Base-by-base conservation (phyloP, 2,329 filamentous ascomycete species). In the Aspergillus piperis region DNA sequence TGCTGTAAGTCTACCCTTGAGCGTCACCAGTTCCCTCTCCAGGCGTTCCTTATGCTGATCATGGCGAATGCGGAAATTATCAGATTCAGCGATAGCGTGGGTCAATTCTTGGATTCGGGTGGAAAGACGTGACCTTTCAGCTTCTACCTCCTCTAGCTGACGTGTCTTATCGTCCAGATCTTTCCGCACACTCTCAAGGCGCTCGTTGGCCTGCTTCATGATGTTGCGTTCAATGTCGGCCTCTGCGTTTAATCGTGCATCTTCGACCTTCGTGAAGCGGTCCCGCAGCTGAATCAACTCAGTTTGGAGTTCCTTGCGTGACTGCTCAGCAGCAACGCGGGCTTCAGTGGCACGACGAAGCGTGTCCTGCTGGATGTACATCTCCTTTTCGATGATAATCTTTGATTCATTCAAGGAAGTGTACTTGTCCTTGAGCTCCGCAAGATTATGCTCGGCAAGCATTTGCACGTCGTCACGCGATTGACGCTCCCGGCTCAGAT, bases 331-430 rank as follows among this genome's bases (percentile, higher is more conserved):
- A 5, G 87, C 86, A 5, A 88, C 83, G 32, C 91, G 87, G 50
- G 91, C 89, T 74, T 96, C 92, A 66, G 90, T 91, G 10, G 92
- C 91, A 57, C 94, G 87, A 39, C 95, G 88, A 49, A 97, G 84
- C 10, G 91, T 90, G 72, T 99, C 94, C 75, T 97, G 93, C 72
- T 98, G 94, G 5, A 91, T 89, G 73, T 98, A 98, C 74, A 99
- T 88, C 76, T 98, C 94, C 75, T 97, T 98, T 76, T 99, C 94
- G 64, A 99, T 96, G 50, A 88, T 96, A 69, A 97, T 96, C 77
- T 99, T 99, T 27, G 92, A 89, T 64, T 97, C 92, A 69, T 96
- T 96, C 36, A 98, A 83, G 36, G 87, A 86, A 53, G 96, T 89
- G 68, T 88, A 96, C 66, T 98, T 92, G 25, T 93, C 88, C 72